A percentile compares a stretch with the other conserved stretches of the same genome.
These are phyloP conservation scores for Clarireedia monteithiana DNA, from an alignment of 2,329 filamentous ascomycete genomes.

Conservation along the genomic window DNA sequence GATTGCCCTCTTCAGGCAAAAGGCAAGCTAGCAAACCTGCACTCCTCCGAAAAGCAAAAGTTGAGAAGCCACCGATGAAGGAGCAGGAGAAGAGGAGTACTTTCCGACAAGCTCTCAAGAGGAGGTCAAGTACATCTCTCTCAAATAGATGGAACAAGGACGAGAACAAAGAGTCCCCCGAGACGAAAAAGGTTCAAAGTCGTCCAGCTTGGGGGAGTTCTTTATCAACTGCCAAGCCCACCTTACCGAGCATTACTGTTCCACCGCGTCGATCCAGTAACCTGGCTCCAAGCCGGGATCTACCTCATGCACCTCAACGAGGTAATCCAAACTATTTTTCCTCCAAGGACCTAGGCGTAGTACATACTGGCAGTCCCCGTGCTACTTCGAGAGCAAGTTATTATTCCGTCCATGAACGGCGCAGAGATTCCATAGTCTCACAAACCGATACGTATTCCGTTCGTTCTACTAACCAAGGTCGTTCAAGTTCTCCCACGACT, in stretches of 20 bases:
- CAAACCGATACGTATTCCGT: constrained; percentile 48
- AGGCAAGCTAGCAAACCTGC: constrained; percentile 24
- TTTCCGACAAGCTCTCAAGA: constrained; percentile 45
- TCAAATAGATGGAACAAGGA: constrained; percentile 45
- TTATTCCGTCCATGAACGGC: constrained; percentile 42
- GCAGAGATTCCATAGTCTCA: constrained; percentile 47
- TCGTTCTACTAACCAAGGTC: constrained; percentile 35
- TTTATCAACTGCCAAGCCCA: constrained; percentile 15
- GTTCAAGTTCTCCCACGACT: constrained; percentile 38
- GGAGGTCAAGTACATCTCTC: constrained; percentile 39
- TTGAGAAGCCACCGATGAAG: constrained; percentile 24
- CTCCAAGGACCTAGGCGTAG: constrained; percentile 31
- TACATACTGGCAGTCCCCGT: constrained; percentile 22
- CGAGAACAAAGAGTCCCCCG: constrained; percentile 8
- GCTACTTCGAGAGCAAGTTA: constrained; percentile 41
- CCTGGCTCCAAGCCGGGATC: constrained; percentile 27
- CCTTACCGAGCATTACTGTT: constrained; percentile 24
- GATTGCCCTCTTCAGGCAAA: constrained; percentile 14
- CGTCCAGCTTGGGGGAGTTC: constrained; percentile 22
- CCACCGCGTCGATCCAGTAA: constrained; percentile 30
- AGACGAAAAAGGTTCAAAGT: constrained; percentile 22
- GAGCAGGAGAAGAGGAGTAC: constrained; percentile 36
- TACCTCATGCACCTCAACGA: constrained; percentile 31
- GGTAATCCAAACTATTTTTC: constrained; percentile 35
- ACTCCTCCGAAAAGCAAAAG: constrained; percentile 27